Evolutionary conservation across 1,139 yeast species (phyloP), one percentile per base, ranked within the genome.

Genomic region (Arxiozyma heterogenica): DNA sequence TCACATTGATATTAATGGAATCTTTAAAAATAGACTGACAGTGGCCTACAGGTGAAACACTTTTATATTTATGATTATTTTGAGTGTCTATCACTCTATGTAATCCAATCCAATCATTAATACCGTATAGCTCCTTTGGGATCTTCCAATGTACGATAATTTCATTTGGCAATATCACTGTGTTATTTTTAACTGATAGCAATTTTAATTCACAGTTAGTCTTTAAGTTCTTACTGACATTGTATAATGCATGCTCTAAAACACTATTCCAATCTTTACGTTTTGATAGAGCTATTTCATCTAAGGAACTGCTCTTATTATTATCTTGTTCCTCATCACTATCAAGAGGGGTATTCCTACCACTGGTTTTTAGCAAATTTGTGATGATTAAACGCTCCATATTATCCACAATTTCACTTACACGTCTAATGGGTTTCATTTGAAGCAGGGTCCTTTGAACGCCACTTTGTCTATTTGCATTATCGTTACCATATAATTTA

Each of bases 21-120:
- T 23, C 8, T 12, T n/a, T n/a, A 41, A 64, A 61, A 25, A 78
- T 68, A 58, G 82, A 83, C 41, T 76, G 66, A 95, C 95, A 87
- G 61, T 86, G 81, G 11, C 88, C 88, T 34, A 79, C 71, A 17
- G 93, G 83, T 17, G 89, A 76, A 23, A 83, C 73, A 48, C 78
- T 72, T 0, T 95, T 86, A 51, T 76, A 78, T 47, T 77, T 77
- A 53, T 82, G 74, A 11, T 86, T 80, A 47, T 75, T 74, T 9
- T 83, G 77, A 22, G 88, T 82, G 59, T 81, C 86, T 23, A 80
- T 74, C 21, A 85, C 77, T 54, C 80, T 80, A 70, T 87, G 88
- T 50, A 87, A 71, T 0, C 94, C 95, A 59, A 87, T 78, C 96
- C 96, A 87, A 65, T 86, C 94, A 51, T 74, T 75, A 4, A 63